Evolutionary conservation across 1,284 basidiomycete genomes (phyloP).

Genomic region (Grifola frondosa): DNA sequence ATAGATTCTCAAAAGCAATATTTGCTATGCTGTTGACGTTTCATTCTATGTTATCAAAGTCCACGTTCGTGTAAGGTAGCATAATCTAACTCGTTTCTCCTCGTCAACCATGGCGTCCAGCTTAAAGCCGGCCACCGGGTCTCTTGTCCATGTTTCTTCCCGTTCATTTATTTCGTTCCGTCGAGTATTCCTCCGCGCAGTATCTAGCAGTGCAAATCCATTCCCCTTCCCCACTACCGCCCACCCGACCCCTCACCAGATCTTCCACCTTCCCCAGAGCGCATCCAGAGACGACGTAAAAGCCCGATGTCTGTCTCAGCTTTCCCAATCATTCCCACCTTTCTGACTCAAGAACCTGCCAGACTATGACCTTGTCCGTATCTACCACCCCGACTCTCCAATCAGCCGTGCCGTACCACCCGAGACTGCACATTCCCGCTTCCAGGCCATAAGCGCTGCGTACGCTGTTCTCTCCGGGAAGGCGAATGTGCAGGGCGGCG

Average conservation of each 20-base stretch:
- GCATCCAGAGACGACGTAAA: conserved; percentile 64
- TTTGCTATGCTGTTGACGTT: too few relatives aligned
- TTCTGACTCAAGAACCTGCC: neutral
- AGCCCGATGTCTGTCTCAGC: conserved; percentile 51
- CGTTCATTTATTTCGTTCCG: too few relatives aligned
- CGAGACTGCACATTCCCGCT: conserved; percentile 52
- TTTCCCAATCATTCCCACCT: neutral
- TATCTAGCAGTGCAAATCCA: conserved; percentile 35
- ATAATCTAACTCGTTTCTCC: too few relatives aligned
- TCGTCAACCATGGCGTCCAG: too few relatives aligned
- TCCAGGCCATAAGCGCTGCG: conserved; percentile 60
- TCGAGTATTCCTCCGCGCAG: neutral
- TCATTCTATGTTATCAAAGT: too few relatives aligned
- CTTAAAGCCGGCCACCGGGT: too few relatives aligned
- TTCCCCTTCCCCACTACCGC: conserved; percentile 56
- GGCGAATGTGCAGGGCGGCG: conserved; percentile 27
- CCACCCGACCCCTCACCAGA: conserved; percentile 64
- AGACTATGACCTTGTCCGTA: conserved; percentile 73
- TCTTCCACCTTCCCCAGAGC: conserved; percentile 60
- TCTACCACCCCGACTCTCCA: conserved; percentile 69
- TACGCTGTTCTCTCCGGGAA: conserved; percentile 53
- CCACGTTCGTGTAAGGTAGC: too few relatives aligned
- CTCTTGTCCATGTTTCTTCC: too few relatives aligned
- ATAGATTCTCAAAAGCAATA: too few relatives aligned
- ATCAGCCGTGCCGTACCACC: conserved; percentile 45